Base-by-base conservation (phyloP, 352 stramenopile genomes). In the Thraustochytrium sp. region DNA sequence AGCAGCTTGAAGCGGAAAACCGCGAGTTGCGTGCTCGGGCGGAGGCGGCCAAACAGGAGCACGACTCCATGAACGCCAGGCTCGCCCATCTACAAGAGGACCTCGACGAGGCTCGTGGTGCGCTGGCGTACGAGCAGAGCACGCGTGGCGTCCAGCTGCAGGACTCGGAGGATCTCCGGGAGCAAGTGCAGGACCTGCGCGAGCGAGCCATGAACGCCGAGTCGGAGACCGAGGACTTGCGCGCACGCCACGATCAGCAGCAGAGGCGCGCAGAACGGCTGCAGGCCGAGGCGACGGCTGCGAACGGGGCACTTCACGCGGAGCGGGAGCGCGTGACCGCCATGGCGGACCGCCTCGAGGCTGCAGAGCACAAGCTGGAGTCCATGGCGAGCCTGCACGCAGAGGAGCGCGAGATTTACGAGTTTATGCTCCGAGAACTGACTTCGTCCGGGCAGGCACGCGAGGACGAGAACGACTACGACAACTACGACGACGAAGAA, bases 301-400 rank as follows among this genome's bases (percentile, higher is more conserved):
- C 46, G 36, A 8, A 54, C 0, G 34, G 13, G 11, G 5, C 13
- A n/a, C 53, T 42, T 61, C 5, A 5, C 18, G 13, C 5, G 11
- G 34, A 64, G 42, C n/a, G 9, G 42, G 49, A 80, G 16, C 31
- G 48, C 42, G 26, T 63, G 18, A 31, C 26, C 9, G 37, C 23
- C 31, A 63, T 80, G 68, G 21, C 8, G 23, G 4, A 63, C 44
- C 68, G 68, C 26, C 68, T 80, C n/a, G 68, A 80, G 11, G 26
- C 48, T 72, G 68, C 68, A 31, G 68, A 80, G 31, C 9, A 13
- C 48, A 80, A 80, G 53, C 42, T 80, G 3, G 44, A 80, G 42
- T 44, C 48, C n/a, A 80, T 80, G 13, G 31, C 51, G 29, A 68
- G 4, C 3, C 68, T 80, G 21, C 68, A 80, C 31, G 31, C 42